These are phyloP conservation scores for Dictyostelium citrinum DNA, from an alignment of 78 protist genomes.

Conservation along the genomic window DNA sequence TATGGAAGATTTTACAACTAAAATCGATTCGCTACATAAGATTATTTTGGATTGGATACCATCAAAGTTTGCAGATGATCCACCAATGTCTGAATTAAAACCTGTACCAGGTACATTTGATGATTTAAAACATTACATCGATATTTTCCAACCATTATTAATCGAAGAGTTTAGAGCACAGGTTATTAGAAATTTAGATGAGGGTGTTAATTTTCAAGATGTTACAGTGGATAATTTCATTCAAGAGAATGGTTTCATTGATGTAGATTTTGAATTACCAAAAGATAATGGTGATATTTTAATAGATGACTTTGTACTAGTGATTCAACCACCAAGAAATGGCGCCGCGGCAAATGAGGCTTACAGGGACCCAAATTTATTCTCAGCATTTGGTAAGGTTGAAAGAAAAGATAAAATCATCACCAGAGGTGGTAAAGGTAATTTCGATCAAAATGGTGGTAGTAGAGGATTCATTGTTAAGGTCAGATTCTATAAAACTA, in stretches of 20 bases:
- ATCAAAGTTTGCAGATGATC: background rate
- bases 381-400: constrained; percentile 42
- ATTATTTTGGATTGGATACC: constrained; percentile 28
- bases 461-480: background rate
- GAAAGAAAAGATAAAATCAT: background rate
- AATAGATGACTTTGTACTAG: constrained; percentile 13
- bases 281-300: background rate
- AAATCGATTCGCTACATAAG: constrained; percentile 22
- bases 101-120: constrained; percentile 38
- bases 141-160: constrained; percentile 67
- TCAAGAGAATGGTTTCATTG: constrained; percentile 27
- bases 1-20: background rate
- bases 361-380: background rate
- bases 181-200: constrained; percentile 28
- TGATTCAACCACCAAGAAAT: background rate
- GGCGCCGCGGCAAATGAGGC: background rate
- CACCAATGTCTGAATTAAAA: background rate
- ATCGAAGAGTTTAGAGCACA: constrained; percentile 65
- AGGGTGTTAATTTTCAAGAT: background rate
- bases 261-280: background rate
- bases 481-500: background rate
- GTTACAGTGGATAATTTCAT: background rate
- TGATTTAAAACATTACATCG: constrained; percentile 38
- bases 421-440: background rate
- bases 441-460: background rate